phyloP scores from a whole-genome alignment of 257 asterid genomes.

The Ocimum tenuiflorum region DNA sequence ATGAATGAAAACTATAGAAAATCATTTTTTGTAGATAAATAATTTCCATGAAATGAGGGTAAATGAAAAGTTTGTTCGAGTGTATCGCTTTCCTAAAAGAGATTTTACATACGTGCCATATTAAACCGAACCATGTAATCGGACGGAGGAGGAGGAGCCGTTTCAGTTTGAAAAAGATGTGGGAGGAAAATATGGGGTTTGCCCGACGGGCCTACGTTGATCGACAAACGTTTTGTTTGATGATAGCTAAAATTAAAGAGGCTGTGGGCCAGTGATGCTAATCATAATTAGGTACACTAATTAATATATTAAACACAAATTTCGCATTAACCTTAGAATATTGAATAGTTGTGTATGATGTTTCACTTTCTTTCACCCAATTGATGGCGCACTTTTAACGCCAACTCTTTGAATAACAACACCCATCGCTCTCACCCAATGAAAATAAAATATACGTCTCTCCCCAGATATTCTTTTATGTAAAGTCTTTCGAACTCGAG shows the following conservation, averaged over 20 bases:
- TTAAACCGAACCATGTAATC: no score
- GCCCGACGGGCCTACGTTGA: neutral
- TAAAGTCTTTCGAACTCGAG: no score
- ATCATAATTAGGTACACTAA: slow-evolving; percentile 15
- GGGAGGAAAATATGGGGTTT: neutral
- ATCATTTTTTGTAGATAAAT: no score
- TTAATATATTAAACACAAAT: neutral
- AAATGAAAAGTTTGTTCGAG: no score
- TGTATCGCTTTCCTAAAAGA: no score
- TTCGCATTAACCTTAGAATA: slow-evolving; percentile 12
- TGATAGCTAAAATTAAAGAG: neutral
- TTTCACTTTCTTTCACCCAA: slow-evolving; percentile 37
- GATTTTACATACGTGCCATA: no score
- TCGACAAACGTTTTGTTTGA: neutral
- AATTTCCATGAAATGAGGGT: no score
- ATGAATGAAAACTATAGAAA: no score
- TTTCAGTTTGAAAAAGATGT: no score
- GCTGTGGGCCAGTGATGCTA: slow-evolving; percentile 15
- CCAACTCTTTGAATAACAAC: slow-evolving; percentile 10
- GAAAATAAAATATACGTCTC: neutral
- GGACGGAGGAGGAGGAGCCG: no score
- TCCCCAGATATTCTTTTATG: no score
- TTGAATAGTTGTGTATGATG: neutral
- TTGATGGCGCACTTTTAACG: slow-evolving; percentile 21
- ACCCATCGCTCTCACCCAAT: neutral